Conservation (phyloP, 2,329 filamentous ascomycete species). For the Paecilomyces sp. region DNA sequence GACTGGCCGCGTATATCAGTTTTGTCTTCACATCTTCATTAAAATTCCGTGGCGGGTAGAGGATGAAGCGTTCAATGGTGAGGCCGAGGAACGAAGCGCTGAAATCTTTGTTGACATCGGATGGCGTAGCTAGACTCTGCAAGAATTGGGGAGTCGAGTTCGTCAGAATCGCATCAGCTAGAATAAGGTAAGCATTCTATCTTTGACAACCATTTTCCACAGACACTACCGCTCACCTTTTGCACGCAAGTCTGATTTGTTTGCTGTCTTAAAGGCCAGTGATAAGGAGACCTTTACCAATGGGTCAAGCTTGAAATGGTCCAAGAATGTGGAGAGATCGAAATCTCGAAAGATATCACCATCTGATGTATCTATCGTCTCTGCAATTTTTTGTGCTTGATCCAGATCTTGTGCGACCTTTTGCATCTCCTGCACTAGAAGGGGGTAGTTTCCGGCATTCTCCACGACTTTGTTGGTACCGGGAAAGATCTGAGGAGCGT, state of each 20-base stretch:
- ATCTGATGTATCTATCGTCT: conserved; percentile 82
- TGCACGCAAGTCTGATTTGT: conserved; percentile 71
- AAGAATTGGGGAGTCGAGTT: conserved; percentile 73
- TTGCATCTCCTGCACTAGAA: conserved; percentile 75
- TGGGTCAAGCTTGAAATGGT: conserved; percentile 90
- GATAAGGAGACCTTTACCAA: conserved; percentile 81
- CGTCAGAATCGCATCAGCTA: conserved; percentile 84
- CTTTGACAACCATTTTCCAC: neutral
- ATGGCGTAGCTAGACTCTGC: conserved; percentile 62
- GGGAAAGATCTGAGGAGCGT: conserved; percentile 86
- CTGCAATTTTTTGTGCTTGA: conserved; percentile 84
- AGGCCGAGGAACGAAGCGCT: conserved; percentile 64
- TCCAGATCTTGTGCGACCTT: conserved; percentile 75
- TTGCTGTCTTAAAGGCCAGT: conserved; percentile 78
- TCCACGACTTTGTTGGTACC: conserved; percentile 65
- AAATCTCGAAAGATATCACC: conserved; percentile 95
- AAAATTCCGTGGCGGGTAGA: conserved; percentile 80
- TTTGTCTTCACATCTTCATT: conserved; percentile 67
- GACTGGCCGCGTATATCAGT: conserved; percentile 54
- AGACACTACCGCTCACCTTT: conserved; percentile 63
- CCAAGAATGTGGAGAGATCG: conserved; percentile 89
- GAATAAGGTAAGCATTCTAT: conserved; percentile 4
- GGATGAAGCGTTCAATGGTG: conserved; percentile 78
- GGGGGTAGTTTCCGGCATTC: conserved; percentile 73
- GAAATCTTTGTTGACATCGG: conserved; percentile 59